Conservation (phyloP, 441 rosid genomes). For the Viola pubescens region DNA sequence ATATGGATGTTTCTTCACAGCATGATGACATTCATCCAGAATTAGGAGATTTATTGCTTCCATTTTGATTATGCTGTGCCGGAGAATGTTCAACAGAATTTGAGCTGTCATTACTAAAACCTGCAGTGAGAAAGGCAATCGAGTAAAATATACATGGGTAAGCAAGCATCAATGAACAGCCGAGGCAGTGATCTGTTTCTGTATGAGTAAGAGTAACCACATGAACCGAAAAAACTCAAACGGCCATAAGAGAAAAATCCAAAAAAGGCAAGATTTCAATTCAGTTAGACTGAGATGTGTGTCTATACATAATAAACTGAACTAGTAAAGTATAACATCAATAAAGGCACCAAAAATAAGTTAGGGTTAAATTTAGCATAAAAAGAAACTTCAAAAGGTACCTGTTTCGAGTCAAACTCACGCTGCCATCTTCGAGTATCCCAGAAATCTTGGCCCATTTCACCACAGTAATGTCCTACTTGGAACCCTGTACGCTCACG, state of each 20-base stretch:
- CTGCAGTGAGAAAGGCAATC: constrained; percentile 27
- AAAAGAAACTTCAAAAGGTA: constrained; percentile 20
- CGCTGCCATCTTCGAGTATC: constrained; percentile 95
- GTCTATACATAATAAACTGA: not conserved
- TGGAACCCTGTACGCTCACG: constrained; percentile 65
- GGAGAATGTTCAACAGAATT: constrained; percentile 84
- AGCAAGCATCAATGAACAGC: not conserved
- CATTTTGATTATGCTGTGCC: constrained; percentile 98
- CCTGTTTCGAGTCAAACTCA: constrained; percentile 96
- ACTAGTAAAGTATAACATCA: not conserved
- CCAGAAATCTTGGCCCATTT: constrained; percentile 99
- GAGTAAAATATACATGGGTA: not conserved
- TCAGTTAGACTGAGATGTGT: not conserved
- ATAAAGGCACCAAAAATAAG: not conserved
- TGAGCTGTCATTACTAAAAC: constrained; percentile 99
- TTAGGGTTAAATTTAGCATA: not conserved
- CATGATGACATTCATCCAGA: constrained; percentile 97
- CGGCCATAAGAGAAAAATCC: not conserved
- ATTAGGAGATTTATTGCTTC: constrained; percentile 84
- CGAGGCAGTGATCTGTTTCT: not conserved
- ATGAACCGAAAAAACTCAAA: not conserved
- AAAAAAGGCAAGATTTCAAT: too few relatives aligned
- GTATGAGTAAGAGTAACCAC: not conserved
- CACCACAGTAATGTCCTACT: constrained; percentile 97
- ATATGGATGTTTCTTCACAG: constrained; percentile 99